A percentile compares a stretch with the other conserved stretches of the same genome.
These are phyloP conservation scores for Penicillium hesseltinei DNA, from an alignment of 2,329 filamentous ascomycete species.

Conservation along the genomic window DNA sequence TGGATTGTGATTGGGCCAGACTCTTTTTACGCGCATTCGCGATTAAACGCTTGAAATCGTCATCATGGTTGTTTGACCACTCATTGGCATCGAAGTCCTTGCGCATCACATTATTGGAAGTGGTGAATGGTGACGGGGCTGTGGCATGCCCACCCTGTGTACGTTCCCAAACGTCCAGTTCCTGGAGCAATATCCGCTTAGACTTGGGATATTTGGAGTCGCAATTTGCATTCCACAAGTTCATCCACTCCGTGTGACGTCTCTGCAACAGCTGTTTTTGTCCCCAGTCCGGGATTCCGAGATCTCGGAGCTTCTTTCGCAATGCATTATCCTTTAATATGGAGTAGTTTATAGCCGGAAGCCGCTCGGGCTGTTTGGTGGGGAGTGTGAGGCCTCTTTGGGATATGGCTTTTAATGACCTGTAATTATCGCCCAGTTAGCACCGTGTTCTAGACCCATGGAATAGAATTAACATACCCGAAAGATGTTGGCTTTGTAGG, in stretches of 20 bases:
- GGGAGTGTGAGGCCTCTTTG: slow-evolving; percentile 20
- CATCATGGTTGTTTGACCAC: slow-evolving; percentile 71
- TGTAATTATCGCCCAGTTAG: slow-evolving; percentile 22
- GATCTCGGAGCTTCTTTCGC: slow-evolving; percentile 75
- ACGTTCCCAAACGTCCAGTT: slow-evolving; percentile 82
- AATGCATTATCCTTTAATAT: slow-evolving; percentile 77
- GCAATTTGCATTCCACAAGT: slow-evolving; percentile 95
- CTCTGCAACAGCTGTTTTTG: slow-evolving; percentile 67
- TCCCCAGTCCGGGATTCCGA: slow-evolving; percentile 73
- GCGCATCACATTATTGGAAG: slow-evolving; percentile 61
- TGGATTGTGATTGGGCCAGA: slow-evolving; percentile 30
- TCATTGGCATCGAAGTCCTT: slow-evolving; percentile 83
- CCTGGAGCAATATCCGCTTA: slow-evolving; percentile 69
- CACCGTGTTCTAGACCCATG: not conserved
- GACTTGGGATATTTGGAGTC: slow-evolving; percentile 73
- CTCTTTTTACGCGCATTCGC: slow-evolving; percentile 65
- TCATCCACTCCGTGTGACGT: slow-evolving; percentile 90
- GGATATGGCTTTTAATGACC: slow-evolving; percentile 23
- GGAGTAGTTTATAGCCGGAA: slow-evolving; percentile 81
- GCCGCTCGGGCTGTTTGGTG: slow-evolving; percentile 55
- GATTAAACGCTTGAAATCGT: slow-evolving; percentile 77
- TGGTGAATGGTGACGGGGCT: slow-evolving; percentile 19
- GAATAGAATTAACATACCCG: slow-evolving; percentile 25
- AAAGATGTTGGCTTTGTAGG: slow-evolving; percentile 22
- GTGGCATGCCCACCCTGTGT: slow-evolving; percentile 67